Percentiles rank a stretch among this genome's conserved stretches.
Conservation (phyloP, 805 yeast species). For the Brettanomyces naardenensis region DNA sequence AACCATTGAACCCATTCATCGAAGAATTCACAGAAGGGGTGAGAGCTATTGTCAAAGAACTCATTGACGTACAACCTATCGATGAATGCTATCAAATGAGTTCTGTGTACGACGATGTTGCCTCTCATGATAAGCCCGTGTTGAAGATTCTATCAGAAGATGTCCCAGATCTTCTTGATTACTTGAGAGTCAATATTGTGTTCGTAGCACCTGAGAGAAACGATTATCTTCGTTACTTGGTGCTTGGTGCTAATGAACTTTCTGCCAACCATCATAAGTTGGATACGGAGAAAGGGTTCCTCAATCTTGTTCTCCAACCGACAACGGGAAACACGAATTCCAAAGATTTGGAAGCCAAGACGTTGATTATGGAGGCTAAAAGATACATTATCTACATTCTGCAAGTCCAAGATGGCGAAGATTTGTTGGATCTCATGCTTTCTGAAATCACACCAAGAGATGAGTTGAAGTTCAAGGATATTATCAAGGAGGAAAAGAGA, state of each 20-base stretch:
- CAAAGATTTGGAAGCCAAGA: constrained; percentile 27
- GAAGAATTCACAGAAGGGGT: constrained; percentile 41
- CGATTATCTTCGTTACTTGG: constrained; percentile 31
- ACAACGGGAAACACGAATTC: constrained; percentile 28
- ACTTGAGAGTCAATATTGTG: constrained; percentile 35
- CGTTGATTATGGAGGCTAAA: constrained; percentile 69
- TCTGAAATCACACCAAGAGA: constrained; percentile 61
- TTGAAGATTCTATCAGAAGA: constrained; percentile 37
- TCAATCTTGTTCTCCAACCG: constrained; percentile 16
- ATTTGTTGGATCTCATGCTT: constrained; percentile 41
- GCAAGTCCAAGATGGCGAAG: constrained; percentile 74
- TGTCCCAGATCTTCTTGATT: constrained; percentile 35
- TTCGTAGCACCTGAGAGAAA: constrained; percentile 36
- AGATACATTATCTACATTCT: constrained; percentile 75
- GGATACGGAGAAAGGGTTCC: constrained; percentile 11
- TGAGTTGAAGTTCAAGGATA: constrained; percentile 53
- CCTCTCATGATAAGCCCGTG: constrained; percentile 36
- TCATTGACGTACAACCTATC: constrained; percentile 48
- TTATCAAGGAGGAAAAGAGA: constrained; percentile 31
- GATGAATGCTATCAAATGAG: constrained; percentile 55
- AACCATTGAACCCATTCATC: constrained; percentile 73
- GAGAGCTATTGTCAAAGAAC: constrained; percentile 33
- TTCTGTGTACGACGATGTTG: constrained; percentile 57
- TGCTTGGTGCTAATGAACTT: constrained; percentile 17
- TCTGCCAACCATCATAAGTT: constrained; percentile 13